Evolutionary conservation across 2,329 filamentous ascomycete species (phyloP), one percentile per base, ranked within the genome.

Genomic region (Byssochlamys sp.): DNA sequence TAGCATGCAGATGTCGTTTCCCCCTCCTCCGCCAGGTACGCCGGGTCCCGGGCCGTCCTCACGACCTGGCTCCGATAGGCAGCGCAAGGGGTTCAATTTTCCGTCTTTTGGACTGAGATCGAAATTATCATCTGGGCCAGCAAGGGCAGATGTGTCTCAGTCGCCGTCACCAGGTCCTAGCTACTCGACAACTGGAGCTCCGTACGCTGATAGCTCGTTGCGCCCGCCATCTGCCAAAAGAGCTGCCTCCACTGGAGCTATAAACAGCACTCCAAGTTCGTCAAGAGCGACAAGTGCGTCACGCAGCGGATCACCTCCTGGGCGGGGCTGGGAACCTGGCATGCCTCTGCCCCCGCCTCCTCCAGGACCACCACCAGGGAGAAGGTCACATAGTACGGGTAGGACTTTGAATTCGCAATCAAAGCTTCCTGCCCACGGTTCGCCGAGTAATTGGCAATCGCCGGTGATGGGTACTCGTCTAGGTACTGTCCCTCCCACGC

Each of bases 311-410:
- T 71, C 71, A 19, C 71, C 70, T 9, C 67, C 68, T 45, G 66
- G 65, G 52, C 63, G 61, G 61, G 67, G 69, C 53, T 78, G 75
- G 76, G 71, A 67, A 53, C 73, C 73, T 24, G 75, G 75, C 24
- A 77, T 78, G 75, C 75, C 75, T 28, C 69, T 78, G 31, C 76
- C 76, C 28, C 76, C 76, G 35, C 76, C 76, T 9, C 76, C 76
- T 54, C 75, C 76, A 33, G 75, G 76, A 1, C 76, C 76, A 26
- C 76, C 76, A 19, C 76, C 76, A 3, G 61, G 67, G 48, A 62
- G 66, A 26, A 71, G 73, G 54, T 74, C 74, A n/a, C 69, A 72
- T 35, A 77, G 74, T 58, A 69, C 71, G 26, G 71, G 67, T 59
- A 71, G 67, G 11, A 61, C 68, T 50, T 68, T 67, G 0, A 71